These are phyloP conservation scores for Neofusicoccum laricinum DNA, from an alignment of 2,329 filamentous ascomycete genomes.

Conservation along the genomic window DNA sequence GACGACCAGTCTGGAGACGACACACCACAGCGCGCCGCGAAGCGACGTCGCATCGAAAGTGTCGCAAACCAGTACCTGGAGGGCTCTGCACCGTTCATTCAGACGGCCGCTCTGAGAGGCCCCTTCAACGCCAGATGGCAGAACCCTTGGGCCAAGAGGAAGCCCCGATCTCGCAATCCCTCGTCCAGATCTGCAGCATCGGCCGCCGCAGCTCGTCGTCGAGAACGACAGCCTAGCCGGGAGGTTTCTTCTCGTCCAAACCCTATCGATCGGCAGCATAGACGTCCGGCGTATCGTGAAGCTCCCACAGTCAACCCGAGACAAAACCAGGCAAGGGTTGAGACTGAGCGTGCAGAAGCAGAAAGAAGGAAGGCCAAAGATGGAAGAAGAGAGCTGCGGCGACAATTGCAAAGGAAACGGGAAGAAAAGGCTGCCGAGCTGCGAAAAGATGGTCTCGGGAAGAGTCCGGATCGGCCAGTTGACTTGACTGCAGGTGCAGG, in stretches of 20 bases:
- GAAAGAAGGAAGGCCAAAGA: background rate
- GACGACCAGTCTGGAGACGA: conserved; percentile 2
- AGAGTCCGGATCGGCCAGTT: background rate
- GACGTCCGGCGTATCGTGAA: background rate
- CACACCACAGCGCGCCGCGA: conserved; percentile 42
- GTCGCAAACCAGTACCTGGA: conserved; percentile 58
- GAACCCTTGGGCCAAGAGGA: conserved; percentile 32
- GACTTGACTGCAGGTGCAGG: background rate
- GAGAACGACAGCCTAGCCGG: background rate
- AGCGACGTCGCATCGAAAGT: conserved; percentile 56
- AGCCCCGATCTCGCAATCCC: background rate
- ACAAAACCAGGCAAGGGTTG: background rate
- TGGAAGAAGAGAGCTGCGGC: conserved; percentile 1
- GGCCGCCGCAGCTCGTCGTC: background rate
- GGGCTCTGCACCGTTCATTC: conserved; percentile 55
- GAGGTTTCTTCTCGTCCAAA: background rate
- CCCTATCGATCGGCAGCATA: background rate
- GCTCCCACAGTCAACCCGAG: background rate
- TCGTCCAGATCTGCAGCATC: background rate
- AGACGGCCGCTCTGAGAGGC: conserved; percentile 60
- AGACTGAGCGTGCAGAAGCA: background rate
- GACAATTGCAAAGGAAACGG: background rate
- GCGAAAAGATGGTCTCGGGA: conserved; percentile 1
- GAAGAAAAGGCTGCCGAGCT: background rate
- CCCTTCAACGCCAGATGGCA: conserved; percentile 52